Evolutionary conservation across 2,329 filamentous ascomycete species (phyloP), one percentile per base, ranked within the genome.

Genomic region (Alternaria hordeiaustralica): DNA sequence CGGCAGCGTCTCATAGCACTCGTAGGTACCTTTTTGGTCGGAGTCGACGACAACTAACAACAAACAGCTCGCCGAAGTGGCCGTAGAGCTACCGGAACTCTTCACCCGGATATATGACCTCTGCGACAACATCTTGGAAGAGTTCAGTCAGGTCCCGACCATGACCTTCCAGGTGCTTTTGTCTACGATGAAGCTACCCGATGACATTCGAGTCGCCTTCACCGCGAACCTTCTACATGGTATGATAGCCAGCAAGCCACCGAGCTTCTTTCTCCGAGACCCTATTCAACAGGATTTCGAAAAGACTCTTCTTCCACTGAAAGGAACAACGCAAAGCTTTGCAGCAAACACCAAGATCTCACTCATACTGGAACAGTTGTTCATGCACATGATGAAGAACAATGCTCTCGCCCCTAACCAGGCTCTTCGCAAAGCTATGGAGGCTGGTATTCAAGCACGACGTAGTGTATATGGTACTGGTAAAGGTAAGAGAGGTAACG

Each of bases 1-100:
- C 87, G 91, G 7, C 84, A 90, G 65, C 87, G 90, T 0, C 79
- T 93, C 5, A 86, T 93, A 60, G 82, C 84, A 20, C 78, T 92
- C 30, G 83, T 86, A 71, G 71, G 83, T 72, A 44, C 13, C 6
- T 33, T 4, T 15, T 33, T 15, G 13, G 13, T 33, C 13, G 13
- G 13, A 33, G 13, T 33, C 13, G 13, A 33, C 30, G 30, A 15
- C 30, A 20, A 59, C 68, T 80, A 59, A 77, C 53, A 49, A 21
- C 5, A 18, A 33, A 71, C 55, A 80, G 76, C 72, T 85, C 21
- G 73, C 76, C 7, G 66, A 73, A 54, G 78, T 82, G 55, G 74
- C 82, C 0, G 81, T 65, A 9, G 62, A 59, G 11, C 60, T 80
- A 1, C 81, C 84, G 0, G 80, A 79, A 4, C 79, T 81, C 43